phyloP scores from a whole-genome alignment of 2,329 filamentous ascomycete species.

The Tolypocladium guangdongense region DNA sequence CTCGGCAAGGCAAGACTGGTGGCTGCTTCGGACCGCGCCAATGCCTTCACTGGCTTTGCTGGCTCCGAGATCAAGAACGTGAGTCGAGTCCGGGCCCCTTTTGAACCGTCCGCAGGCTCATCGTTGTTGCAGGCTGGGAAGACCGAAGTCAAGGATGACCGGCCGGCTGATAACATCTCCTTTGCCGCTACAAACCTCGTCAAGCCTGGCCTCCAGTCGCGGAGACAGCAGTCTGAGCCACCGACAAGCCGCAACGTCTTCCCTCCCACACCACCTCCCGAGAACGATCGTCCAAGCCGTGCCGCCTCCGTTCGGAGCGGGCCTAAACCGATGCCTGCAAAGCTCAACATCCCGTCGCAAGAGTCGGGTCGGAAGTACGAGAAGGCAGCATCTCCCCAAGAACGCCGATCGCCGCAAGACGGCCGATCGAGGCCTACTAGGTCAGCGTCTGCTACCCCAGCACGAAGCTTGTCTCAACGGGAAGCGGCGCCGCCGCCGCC shows the following conservation, averaged over 20 bases:
- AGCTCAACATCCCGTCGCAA: conserved; percentile 50
- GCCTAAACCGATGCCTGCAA: conserved; percentile 48
- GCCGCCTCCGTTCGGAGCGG: conserved; percentile 52
- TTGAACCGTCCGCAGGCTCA: conserved; percentile 7
- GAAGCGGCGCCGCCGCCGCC: conserved; percentile 17
- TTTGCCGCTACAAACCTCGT: conserved; percentile 91
- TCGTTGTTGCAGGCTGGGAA: conserved; percentile 32
- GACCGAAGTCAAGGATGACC: conserved; percentile 58
- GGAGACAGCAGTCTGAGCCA: conserved; percentile 77
- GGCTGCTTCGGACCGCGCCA: conserved; percentile 70
- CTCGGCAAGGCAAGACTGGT: conserved; percentile 91
- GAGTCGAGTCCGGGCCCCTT: conserved; percentile 14
- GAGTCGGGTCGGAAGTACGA: conserved; percentile 43
- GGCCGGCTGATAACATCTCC: conserved; percentile 73
- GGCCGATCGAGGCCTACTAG: conserved; percentile 25
- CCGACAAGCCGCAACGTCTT: conserved; percentile 72
- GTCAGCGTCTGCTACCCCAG: conserved; percentile 34
- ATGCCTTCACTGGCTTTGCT: conserved; percentile 73
- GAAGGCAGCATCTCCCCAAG: conserved; percentile 37
- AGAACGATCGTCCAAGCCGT: conserved; percentile 60
- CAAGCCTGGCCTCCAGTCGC: conserved; percentile 69
- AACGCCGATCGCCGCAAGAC: conserved; percentile 27
- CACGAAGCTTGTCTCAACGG: conserved; percentile 32
- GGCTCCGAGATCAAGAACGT: conserved; percentile 70
- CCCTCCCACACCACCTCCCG: conserved; percentile 95